Base-by-base conservation (phyloP, 805 yeast genomes). In the Candida ficus region DNA sequence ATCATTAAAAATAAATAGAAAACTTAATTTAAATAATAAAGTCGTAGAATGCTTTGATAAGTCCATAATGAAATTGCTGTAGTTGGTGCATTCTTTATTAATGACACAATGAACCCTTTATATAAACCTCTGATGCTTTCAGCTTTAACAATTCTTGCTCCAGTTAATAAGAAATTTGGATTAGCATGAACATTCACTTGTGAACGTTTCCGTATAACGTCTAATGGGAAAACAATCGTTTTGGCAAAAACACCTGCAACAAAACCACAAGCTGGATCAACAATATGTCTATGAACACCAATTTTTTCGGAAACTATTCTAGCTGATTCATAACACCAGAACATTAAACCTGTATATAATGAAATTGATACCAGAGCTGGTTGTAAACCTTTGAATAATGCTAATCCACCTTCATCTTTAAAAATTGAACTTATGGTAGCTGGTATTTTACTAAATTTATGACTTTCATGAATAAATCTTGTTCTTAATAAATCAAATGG, bases 401-500 rank as follows among this genome's bases (percentile, higher is more conserved):
- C 83, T 9, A 42, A 28, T 1, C 62, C 10, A 1, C 82, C 80
- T 35, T 72, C 76, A 0, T 53, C 43, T 3, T 7, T 22, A 54
- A 63, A 56, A 3, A 74, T 71, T 1, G 50, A 52, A 1, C 34
- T 23, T 1, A 70, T 41, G 0, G 71, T 58, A 13, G 43, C 28
- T 8, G 60, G 33, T 0, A 59, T 40, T 7, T 55, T 45, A 46
- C 62, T 62, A 28, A 54, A 50, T 25, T 48, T 39, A 35, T 29
- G 33, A 3, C 38, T 22, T 17, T 40, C 41, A 22, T 43, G 40
- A 1, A 88, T 95, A 37, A 89, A 71, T 39, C 95, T 67, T 0
- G 99, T 93, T 38, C 99, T 64, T 32, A 93, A 61, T n/a, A 88
- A 70, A 59, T 93, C 99, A 52, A 87, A 79, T 1, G 99, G 99